Evolutionary conservation across 2,329 filamentous ascomycete species (phyloP).

Genomic region (Monilinia fructigena): DNA sequence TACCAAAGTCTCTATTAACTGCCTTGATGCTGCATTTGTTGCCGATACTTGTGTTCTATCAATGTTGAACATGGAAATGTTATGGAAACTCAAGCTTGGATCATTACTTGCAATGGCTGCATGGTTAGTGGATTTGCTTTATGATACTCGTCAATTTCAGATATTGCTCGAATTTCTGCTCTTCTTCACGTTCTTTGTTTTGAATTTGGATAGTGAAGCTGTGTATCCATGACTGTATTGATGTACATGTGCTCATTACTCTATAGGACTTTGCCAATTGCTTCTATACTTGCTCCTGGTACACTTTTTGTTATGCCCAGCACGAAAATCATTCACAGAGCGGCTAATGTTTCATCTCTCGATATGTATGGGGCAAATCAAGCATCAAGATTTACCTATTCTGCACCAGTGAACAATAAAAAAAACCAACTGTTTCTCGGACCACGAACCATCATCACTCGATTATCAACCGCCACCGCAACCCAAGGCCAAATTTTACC

Average conservation of each 20-base stretch:
- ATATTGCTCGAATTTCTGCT: background rate
- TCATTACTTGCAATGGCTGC: conserved; percentile 25
- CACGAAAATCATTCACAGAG: background rate
- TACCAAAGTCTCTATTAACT: conserved; percentile 23
- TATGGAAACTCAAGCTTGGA: conserved; percentile 26
- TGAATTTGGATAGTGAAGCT: background rate
- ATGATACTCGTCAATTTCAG: too few species aligned
- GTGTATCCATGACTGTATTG: background rate
- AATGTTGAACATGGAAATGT: conserved; percentile 26
- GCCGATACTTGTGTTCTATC: conserved; percentile 23
- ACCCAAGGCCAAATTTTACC: conserved; percentile 26
- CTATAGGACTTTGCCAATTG: conserved; percentile 9
- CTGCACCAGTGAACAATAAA: conserved; percentile 8
- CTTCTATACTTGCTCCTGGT: conserved; percentile 27
- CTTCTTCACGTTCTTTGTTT: background rate
- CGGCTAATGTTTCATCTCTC: conserved; percentile 16
- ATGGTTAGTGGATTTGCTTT: conserved; percentile 18
- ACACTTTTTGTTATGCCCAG: conserved; percentile 27
- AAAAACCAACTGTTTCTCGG: conserved; percentile 24
- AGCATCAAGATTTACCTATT: conserved; percentile 23
- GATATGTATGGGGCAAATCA: conserved; percentile 19
- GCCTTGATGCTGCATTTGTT: conserved; percentile 27
- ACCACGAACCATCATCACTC: conserved; percentile 27
- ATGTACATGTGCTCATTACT: background rate
- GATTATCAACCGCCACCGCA: conserved; percentile 27